Conservation (phyloP, 768 basidiomycete species). For the Trametes cinnabarina region DNA sequence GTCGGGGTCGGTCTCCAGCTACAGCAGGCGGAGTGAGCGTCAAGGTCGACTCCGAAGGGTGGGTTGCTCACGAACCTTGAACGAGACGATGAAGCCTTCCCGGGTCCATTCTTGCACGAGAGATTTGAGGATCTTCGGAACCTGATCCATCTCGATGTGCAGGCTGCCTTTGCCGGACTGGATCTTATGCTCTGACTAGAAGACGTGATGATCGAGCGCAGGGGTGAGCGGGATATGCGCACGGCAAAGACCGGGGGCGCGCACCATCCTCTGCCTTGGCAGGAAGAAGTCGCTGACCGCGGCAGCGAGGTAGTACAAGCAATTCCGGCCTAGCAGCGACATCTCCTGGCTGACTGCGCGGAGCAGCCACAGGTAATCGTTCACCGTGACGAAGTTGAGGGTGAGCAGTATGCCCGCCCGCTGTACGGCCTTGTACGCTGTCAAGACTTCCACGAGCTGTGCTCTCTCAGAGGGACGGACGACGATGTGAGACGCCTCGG, state of each 20-base stretch:
- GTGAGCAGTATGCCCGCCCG: constrained; percentile 72
- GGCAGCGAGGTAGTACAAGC: constrained; percentile 95
- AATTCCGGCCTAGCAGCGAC: constrained; percentile 60
- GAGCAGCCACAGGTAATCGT: constrained; percentile 94
- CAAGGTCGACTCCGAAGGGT: not conserved
- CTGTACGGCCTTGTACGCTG: constrained; percentile 79
- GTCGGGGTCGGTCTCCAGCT: constrained; percentile 90
- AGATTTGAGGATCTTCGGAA: constrained; percentile 92
- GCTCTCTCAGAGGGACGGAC: constrained; percentile 65
- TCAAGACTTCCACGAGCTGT: constrained; percentile 69
- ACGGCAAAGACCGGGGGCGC: too few species aligned
- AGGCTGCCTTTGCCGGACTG: constrained; percentile 95
- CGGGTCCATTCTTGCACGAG: constrained; percentile 92
- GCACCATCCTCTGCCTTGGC: constrained; percentile 84
- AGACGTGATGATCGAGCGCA: not conserved
- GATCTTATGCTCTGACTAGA: constrained; percentile 95
- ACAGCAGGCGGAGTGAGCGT: not conserved
- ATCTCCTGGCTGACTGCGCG: constrained; percentile 81
- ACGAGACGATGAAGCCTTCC: constrained; percentile 92
- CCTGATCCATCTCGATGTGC: constrained; percentile 97
- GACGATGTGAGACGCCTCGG: constrained; percentile 47
- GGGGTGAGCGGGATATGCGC: too few species aligned
- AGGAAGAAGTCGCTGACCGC: constrained; percentile 99
- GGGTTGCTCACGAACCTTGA: constrained; percentile 66
- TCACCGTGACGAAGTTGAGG: constrained; percentile 88